phyloP scores from a whole-genome alignment of 306 rosid species.

The Psophocarpus tetragonolobus region DNA sequence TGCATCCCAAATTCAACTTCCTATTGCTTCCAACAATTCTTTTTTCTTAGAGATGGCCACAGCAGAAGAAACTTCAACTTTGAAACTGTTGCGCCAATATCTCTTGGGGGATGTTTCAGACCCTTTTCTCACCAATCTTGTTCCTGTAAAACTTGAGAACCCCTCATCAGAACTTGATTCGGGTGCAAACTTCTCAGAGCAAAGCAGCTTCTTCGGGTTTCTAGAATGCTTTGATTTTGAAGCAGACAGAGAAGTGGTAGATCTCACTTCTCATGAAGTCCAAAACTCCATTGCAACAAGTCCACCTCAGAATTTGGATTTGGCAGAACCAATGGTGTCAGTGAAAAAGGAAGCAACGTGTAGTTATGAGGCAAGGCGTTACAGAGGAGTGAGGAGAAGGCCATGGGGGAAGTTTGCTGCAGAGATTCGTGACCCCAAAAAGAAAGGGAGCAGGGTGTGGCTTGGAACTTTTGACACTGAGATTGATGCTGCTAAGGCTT shows the following conservation, averaged over 20 bases:
- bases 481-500: constrained; percentile 79
- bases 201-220: not conserved
- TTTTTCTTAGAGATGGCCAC: constrained; percentile 32
- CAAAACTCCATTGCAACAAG: not conserved
- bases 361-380: constrained; percentile 39
- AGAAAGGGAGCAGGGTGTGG: constrained; percentile 76
- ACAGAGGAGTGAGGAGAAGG: constrained; percentile 77
- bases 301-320: not conserved
- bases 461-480: constrained; percentile 76
- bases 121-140: constrained; percentile 42
- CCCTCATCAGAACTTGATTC: constrained; percentile 46
- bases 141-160: constrained; percentile 56
- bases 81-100: constrained; percentile 59
- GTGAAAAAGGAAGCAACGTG: constrained; percentile 2
- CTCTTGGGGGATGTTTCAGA: constrained; percentile 63
- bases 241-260: constrained; percentile 10
- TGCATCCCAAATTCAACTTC: constrained; percentile 3
- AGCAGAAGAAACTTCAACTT: constrained; percentile 43
- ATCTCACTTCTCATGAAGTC: not conserved
- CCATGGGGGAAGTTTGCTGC: constrained; percentile 92
- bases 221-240: constrained; percentile 17
- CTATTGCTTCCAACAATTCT: not conserved
- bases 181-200: constrained; percentile 33
- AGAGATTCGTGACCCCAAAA: constrained; percentile 77
- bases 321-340: not conserved